phyloP scores from a whole-genome alignment of 352 stramenopile genomes.

The Phytopythium aichiense region DNA sequence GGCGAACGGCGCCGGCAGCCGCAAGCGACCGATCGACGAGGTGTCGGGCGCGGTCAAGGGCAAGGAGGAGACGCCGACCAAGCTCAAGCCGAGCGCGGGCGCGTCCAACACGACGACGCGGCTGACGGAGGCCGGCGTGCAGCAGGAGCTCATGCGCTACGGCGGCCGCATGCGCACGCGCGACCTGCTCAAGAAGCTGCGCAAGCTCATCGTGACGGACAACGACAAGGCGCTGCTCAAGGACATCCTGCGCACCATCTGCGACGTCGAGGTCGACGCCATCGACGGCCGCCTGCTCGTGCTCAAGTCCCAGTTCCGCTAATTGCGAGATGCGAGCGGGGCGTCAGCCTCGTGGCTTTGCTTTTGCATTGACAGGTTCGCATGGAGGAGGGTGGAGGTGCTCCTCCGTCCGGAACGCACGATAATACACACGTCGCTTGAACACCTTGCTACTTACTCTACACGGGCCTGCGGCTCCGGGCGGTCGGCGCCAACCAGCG shows the following conservation, averaged over 20 bases:
- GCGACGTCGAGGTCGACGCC: constrained; percentile 79
- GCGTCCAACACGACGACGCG: constrained; percentile 25
- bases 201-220: constrained; percentile 78
- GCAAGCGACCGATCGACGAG: not conserved
- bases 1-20: not conserved
- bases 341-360: not conserved
- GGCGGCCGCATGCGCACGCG: constrained; percentile 77
- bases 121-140: constrained; percentile 76
- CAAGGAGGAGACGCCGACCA: constrained; percentile 48
- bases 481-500: constrained; percentile 35
- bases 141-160: constrained; percentile 81
- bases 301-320: constrained; percentile 87
- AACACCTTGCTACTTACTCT: not conserved
- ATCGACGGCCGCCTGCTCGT: constrained; percentile 81
- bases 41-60: constrained; percentile 1
- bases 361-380: not conserved
- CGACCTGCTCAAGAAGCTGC: constrained; percentile 75
- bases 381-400: not conserved
- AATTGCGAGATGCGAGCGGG: constrained; percentile 9
- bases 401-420: not conserved
- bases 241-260: constrained; percentile 86
- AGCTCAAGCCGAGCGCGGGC: constrained; percentile 29
- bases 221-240: constrained; percentile 81
- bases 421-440: not conserved
- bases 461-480: not conserved